These are phyloP conservation scores for Aegilops speltoides DNA, from an alignment of 176 grass and related monocot genomes.

Conservation along the genomic window DNA sequence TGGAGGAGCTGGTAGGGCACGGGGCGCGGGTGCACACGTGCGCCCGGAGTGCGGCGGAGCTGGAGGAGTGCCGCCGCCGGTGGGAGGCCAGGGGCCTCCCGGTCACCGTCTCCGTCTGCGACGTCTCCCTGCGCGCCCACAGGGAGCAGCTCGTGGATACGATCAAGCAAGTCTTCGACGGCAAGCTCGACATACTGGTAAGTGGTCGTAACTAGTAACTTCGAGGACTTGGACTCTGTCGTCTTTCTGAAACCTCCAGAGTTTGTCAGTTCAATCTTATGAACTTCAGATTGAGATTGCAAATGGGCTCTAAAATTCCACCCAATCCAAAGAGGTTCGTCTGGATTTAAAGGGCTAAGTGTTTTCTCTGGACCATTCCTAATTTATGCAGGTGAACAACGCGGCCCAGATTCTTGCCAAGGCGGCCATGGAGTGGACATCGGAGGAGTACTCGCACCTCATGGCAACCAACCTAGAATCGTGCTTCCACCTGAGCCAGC, in stretches of 20 bases:
- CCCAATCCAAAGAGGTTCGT: no score
- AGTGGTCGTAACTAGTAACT: neutral
- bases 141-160: neutral
- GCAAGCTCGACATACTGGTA: slow-evolving; percentile 6
- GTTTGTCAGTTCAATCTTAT: no score
- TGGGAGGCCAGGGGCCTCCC: neutral
- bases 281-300: no score
- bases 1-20: neutral
- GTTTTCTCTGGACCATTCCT: no score
- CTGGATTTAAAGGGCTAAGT: no score
- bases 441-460: neutral
- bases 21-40: slow-evolving; percentile 11
- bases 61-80: slow-evolving; percentile 13
- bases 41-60: neutral
- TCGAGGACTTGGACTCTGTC: no score
- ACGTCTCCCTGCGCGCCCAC: neutral
- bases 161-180: neutral
- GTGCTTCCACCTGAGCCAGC: neutral
- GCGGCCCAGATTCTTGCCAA: neutral
- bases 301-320: no score
- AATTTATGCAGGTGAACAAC: slow-evolving; percentile 21
- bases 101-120: neutral
- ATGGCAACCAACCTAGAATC: neutral
- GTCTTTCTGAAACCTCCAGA: no score
- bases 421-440: neutral